Evolutionary conservation across 1,139 yeast species (phyloP), one percentile per base, ranked within the genome.

Genomic region (Keqinozyma sinolaborantium): DNA sequence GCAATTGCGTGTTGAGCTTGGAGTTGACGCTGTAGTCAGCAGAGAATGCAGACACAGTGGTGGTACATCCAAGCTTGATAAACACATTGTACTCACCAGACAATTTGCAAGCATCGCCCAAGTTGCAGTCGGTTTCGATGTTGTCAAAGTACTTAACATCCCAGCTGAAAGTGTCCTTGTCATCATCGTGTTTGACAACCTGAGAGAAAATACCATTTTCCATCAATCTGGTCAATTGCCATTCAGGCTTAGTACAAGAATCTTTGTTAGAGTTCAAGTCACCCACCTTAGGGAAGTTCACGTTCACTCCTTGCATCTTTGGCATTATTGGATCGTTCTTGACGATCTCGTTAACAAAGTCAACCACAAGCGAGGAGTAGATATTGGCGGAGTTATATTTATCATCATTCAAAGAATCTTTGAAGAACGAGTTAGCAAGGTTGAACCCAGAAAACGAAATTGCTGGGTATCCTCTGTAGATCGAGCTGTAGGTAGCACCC

Each of bases 271-370:
- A 47, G n/a, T 58, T 45, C 24, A 53, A 55, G 37, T 53, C 38
- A 2, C 72, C 70, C 19, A 64, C 73, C 15, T 50, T 49, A 29
- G 77, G 77, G 51, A 70, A 57, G 53, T 72, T 72, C 34, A 73
- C 70, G 42, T 67, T 70, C 32, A 73, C 34, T 30, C 77, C 77
- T 24, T 63, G 58, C 31, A 70, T 67, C 32, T 56, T 37, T 16
- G 78, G 78, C 40, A 73, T 49, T 24, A 61, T 44, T 40, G 60
- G 46, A 11, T 50, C 42, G 38, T 50, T 50, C 5, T 47, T 46
- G 35, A 70, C 61, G 31, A 73, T 40, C n/a, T 56, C 41, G 38
- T 60, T 51, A 24, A 69, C 66, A 21, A 73, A 49, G 27, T 66
- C 60, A 15, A 60, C 63, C 8, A 67, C 56, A 42, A 55, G 52